phyloP scores from a whole-genome alignment of 1,139 yeast species.

The Suhomyces kunorum region DNA sequence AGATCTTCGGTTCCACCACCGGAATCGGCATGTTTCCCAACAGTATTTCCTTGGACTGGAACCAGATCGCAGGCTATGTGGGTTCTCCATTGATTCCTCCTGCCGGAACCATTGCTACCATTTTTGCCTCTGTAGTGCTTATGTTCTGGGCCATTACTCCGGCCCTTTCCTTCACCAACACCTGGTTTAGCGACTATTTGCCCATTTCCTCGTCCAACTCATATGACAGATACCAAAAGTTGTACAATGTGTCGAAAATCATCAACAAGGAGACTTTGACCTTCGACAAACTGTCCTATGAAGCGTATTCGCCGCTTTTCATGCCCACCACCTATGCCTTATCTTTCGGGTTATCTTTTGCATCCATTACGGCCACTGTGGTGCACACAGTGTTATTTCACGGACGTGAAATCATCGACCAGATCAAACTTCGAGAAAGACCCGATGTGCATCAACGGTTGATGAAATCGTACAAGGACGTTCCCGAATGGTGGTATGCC shows the following conservation, averaged over 20 bases:
- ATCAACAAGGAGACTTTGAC: slow-evolving; percentile 38
- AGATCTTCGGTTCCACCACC: slow-evolving; percentile 58
- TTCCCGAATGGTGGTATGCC: slow-evolving; percentile 69
- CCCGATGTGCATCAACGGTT: slow-evolving; percentile 66
- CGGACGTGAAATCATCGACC: slow-evolving; percentile 51
- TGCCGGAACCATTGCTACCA: slow-evolving; percentile 54
- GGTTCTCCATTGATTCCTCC: slow-evolving; percentile 76
- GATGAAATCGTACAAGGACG: slow-evolving; percentile 59
- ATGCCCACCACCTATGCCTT: slow-evolving; percentile 67
- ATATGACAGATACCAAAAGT: slow-evolving; percentile 36
- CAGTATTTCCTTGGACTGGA: slow-evolving; percentile 43
- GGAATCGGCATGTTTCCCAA: slow-evolving; percentile 70
- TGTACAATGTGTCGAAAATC: slow-evolving; percentile 44
- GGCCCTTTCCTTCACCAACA: slow-evolving; percentile 42
- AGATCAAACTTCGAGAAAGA: slow-evolving; percentile 43
- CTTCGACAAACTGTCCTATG: slow-evolving; percentile 52
- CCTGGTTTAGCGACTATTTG: slow-evolving; percentile 46
- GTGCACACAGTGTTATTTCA: slow-evolving; percentile 59
- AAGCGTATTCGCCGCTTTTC: slow-evolving; percentile 57
- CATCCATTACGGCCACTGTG: slow-evolving; percentile 60
- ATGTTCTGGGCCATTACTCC: slow-evolving; percentile 47
- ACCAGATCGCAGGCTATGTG: slow-evolving; percentile 53
- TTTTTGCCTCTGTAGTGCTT: slow-evolving; percentile 32
- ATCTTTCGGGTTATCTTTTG: slow-evolving; percentile 64
- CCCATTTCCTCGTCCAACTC: slow-evolving; percentile 46